Percentiles rank a stretch among this genome's conserved stretches.
These are phyloP conservation scores for Physaria fendleri DNA, from an alignment of 345 rosid genomes.

Conservation along the genomic window DNA sequence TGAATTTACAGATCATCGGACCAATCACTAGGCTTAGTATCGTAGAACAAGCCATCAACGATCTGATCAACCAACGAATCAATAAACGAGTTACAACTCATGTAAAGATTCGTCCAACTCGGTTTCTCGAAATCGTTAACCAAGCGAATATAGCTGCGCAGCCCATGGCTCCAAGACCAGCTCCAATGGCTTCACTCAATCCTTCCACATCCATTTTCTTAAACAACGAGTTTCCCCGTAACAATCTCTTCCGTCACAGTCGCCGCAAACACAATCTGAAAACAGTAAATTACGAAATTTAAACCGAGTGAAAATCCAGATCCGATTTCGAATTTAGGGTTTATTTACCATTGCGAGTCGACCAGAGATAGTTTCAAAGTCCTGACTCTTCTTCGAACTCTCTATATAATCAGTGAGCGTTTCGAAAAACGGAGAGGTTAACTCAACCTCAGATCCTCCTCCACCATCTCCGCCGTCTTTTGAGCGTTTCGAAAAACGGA, in stretches of 20 bases:
- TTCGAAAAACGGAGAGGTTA: constrained; percentile 59
- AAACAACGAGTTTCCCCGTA: constrained; percentile 76
- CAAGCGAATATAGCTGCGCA: constrained; percentile 71
- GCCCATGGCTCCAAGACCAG: constrained; percentile 58
- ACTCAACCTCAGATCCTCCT: constrained; percentile 19
- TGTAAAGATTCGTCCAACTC: constrained; percentile 66
- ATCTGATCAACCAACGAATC: constrained; percentile 84
- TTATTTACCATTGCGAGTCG: constrained; percentile 71
- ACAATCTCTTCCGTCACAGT: constrained; percentile 58
- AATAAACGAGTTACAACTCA: constrained; percentile 67
- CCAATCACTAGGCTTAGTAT: constrained; percentile 51
- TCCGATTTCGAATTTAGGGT: background rate
- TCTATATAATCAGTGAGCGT: constrained; percentile 78
- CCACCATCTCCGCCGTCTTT: constrained; percentile 33
- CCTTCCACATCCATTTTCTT: constrained; percentile 74
- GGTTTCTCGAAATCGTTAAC: constrained; percentile 67
- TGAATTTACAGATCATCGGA: constrained; percentile 46
- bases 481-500: constrained; percentile 62
- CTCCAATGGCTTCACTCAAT: constrained; percentile 57
- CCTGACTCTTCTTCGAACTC: constrained; percentile 80
- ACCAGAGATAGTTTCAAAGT: constrained; percentile 87
- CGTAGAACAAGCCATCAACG: constrained; percentile 90
- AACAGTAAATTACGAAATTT: background rate
- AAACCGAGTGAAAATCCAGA: background rate
- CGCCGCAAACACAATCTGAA: constrained; percentile 78